These are phyloP conservation scores for Tuber borchii DNA, from an alignment of 495 filamentous ascomycete genomes.

Conservation along the genomic window DNA sequence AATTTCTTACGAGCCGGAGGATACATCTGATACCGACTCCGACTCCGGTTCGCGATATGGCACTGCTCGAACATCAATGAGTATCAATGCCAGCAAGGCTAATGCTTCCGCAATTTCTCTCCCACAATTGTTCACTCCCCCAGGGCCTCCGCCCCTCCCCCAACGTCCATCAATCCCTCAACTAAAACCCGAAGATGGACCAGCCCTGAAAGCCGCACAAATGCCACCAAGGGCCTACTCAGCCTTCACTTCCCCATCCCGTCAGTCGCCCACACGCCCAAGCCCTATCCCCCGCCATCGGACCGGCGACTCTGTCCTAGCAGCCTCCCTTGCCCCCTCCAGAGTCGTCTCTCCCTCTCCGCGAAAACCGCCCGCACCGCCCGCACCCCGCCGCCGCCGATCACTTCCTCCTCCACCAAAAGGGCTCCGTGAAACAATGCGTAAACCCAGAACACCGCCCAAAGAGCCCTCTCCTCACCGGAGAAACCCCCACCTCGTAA, in stretches of 20 bases:
- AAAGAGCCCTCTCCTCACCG: constrained; percentile 50
- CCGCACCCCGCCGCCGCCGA: constrained; percentile 39
- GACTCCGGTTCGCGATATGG: constrained; percentile 18
- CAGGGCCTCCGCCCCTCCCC: constrained; percentile 2
- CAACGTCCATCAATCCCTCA: constrained; percentile 19
- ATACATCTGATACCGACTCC: not conserved
- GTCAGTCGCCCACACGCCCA: not conserved
- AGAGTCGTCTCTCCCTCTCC: constrained; percentile 53
- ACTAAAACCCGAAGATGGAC: not conserved
- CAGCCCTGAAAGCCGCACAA: constrained; percentile 9
- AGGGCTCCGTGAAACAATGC: constrained; percentile 61
- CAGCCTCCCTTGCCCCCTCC: constrained; percentile 72
- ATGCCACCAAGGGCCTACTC: constrained; percentile 2
- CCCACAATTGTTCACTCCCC: not conserved
- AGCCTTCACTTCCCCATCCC: constrained; percentile 6
- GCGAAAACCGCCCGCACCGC: constrained; percentile 31
- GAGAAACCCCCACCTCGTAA: constrained; percentile 47
- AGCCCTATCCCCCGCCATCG: constrained; percentile 48
- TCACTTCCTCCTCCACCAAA: constrained; percentile 44
- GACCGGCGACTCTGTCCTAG: constrained; percentile 67
- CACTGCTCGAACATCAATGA: constrained; percentile 12
- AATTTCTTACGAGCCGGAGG: not conserved
- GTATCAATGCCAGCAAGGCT: not conserved
- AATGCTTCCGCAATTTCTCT: not conserved
- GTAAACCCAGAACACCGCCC: constrained; percentile 56